These are phyloP conservation scores for Microcyclospora pomicola DNA, from an alignment of 2,329 filamentous ascomycete genomes.

Conservation along the genomic window DNA sequence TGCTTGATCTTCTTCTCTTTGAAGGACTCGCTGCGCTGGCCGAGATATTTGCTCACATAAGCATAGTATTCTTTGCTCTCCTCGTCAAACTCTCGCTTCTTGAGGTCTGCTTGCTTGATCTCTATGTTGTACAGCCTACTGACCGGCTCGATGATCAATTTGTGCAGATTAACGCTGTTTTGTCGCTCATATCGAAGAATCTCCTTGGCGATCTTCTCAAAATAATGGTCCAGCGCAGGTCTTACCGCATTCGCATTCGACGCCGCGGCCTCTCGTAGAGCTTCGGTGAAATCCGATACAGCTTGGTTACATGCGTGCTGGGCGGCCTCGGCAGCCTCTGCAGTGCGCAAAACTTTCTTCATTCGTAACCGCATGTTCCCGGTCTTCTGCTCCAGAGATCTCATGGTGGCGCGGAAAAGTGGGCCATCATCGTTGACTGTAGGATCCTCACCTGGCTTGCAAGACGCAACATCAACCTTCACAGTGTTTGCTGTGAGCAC, in stretches of 20 bases:
- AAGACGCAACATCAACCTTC: constrained; percentile 78
- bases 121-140: constrained; percentile 84
- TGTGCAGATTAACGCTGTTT: constrained; percentile 74
- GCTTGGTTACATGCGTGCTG: constrained; percentile 79
- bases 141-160: constrained; percentile 87
- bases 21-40: constrained; percentile 84
- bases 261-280: constrained; percentile 70
- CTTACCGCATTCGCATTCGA: constrained; percentile 96
- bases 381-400: constrained; percentile 89
- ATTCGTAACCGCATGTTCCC: constrained; percentile 86
- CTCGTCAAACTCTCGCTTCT: constrained; percentile 96
- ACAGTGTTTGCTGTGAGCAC: constrained; percentile 33
- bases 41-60: constrained; percentile 90
- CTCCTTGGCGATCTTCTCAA: constrained; percentile 87
- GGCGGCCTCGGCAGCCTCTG: constrained; percentile 72
- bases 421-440: constrained; percentile 81
- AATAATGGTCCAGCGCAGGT: constrained; percentile 93
- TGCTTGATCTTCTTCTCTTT: constrained; percentile 95
- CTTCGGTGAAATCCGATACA: constrained; percentile 67
- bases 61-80: constrained; percentile 98
- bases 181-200: constrained; percentile 76
- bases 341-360: constrained; percentile 89
- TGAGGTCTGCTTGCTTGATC: constrained; percentile 93
- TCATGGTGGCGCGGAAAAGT: constrained; percentile 91
- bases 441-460: constrained; percentile 73